Evolutionary conservation across 495 filamentous ascomycete species (phyloP), one percentile per base, ranked within the genome.

Genomic region (Neurospora sublineolata): DNA sequence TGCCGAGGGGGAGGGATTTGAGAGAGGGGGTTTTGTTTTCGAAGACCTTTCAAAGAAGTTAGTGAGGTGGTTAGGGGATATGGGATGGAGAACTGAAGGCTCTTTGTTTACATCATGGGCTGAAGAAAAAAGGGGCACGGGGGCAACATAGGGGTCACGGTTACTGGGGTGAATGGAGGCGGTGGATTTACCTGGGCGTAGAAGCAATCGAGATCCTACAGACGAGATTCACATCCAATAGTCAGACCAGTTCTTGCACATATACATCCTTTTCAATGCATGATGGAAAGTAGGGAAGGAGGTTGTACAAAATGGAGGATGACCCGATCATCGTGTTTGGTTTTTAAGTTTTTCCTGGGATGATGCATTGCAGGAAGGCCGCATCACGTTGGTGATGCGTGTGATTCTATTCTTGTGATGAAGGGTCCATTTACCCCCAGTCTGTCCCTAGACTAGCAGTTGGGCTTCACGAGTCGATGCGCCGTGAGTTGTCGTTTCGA

Each of bases 141-240:
- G 20, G 41, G 18, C 41, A 41, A 41, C 39, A 18, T 1, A 41
- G 16, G 18, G 8, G n/a, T 11, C 27, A 58, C 46, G 20, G 20
- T 58, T 58, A 20, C 46, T 20, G 39, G 68, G 14, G 37, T n/a
- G 41, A 67, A n/a, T 30, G 10, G 46, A 8, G 2, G 27, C 9
- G 20, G 23, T n/a, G 37, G 9, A 72, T 76, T 42, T 76, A 94
- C 94, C 52, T 92, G 90, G 39, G 93, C 93, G 78, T 98, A 98
- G 84, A 97, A 97, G 79, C 93, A 96, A 82, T 97, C 92, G 83
- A 95, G 92, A 81, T 94, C 92, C 91, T 93, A 68, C 11, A 39
- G 37, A 36, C 36, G 14, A 64, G 5, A 44, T 30, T 60, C 68
- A 68, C 52, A 4, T 10, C 12, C 10, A 14, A 18, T 9, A 12